Evolutionary conservation across 2,329 filamentous ascomycete genomes (phyloP).

Genomic region (Escovopsis sp.): DNA sequence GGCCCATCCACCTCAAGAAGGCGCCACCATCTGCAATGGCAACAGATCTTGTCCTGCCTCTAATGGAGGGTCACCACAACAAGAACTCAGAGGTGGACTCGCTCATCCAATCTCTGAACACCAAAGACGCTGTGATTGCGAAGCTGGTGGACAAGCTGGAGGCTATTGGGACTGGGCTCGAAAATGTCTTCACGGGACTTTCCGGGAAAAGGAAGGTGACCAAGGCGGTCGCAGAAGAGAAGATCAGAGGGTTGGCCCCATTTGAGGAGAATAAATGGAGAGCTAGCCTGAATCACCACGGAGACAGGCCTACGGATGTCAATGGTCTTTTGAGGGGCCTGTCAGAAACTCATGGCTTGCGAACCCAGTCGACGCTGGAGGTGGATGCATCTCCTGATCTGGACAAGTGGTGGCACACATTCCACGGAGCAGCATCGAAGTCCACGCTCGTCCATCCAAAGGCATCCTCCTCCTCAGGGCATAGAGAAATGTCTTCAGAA

Average conservation of each 20-base stretch:
- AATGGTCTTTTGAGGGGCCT: slow-evolving; percentile 25
- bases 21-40: slow-evolving; percentile 27
- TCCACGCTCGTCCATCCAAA: too few relatives aligned
- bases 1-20: slow-evolving; percentile 46
- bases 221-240: slow-evolving; percentile 29
- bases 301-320: slow-evolving; percentile 17
- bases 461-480: too few relatives aligned
- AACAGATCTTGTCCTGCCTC: slow-evolving; percentile 35
- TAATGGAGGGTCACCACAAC: slow-evolving; percentile 31
- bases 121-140: slow-evolving; percentile 37
- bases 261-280: slow-evolving; percentile 30
- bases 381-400: slow-evolving; percentile 20
- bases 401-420: slow-evolving; percentile 35
- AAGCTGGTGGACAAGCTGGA: slow-evolving; percentile 41
- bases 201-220: slow-evolving; percentile 33
- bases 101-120: slow-evolving; percentile 27
- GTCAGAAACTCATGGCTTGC: slow-evolving; percentile 24
- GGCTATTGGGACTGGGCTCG: slow-evolving; percentile 33
- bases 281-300: slow-evolving; percentile 11
- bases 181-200: slow-evolving; percentile 37
- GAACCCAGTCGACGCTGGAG: slow-evolving; percentile 14
- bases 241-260: slow-evolving; percentile 35
- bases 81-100: slow-evolving; percentile 26
- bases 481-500: too few relatives aligned
- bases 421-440: slow-evolving; percentile 17